Evolutionary conservation across 345 rosid genomes (phyloP).

Genomic region (Pelargonium nanum): DNA sequence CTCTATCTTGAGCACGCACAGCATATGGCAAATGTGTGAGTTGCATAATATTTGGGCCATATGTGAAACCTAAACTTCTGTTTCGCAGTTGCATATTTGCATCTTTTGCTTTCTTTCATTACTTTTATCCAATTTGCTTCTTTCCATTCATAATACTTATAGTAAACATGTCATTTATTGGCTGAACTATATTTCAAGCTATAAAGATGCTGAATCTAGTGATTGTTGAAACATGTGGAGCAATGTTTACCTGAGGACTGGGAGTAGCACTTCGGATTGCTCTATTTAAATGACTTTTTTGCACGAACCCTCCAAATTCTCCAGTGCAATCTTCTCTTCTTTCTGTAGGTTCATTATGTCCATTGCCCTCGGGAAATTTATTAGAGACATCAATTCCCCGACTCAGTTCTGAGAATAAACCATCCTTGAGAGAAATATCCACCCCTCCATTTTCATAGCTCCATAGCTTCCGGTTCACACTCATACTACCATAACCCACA

Average conservation of each 20-base stretch:
- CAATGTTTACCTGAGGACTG: constrained; percentile 53
- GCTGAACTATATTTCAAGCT: too few relatives aligned
- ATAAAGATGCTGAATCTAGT: too few relatives aligned
- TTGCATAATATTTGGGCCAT: too few relatives aligned
- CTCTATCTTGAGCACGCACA: too few relatives aligned
- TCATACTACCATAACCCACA: constrained; percentile 36
- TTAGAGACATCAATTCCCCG: constrained; percentile 26
- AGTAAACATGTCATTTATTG: too few relatives aligned
- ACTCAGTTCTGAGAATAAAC: constrained; percentile 47
- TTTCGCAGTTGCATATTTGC: too few relatives aligned
- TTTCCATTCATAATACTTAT: too few relatives aligned
- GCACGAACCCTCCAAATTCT: constrained; percentile 45
- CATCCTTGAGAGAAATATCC: constrained; percentile 68
- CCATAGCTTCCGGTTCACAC: constrained; percentile 60
- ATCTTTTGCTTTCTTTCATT: too few relatives aligned
- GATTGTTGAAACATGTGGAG: neutral
- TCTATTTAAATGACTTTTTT: constrained; percentile 32
- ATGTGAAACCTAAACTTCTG: too few relatives aligned
- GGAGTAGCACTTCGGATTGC: constrained; percentile 40
- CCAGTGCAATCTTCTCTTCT: constrained; percentile 21
- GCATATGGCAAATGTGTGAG: too few relatives aligned
- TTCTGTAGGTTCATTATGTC: constrained; percentile 20
- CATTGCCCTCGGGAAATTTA: constrained; percentile 25
- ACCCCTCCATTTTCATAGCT: constrained; percentile 42
- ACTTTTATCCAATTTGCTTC: too few relatives aligned